phyloP scores from a whole-genome alignment of 2,329 filamentous ascomycete genomes.

The Aspergillus quadricinctus region DNA sequence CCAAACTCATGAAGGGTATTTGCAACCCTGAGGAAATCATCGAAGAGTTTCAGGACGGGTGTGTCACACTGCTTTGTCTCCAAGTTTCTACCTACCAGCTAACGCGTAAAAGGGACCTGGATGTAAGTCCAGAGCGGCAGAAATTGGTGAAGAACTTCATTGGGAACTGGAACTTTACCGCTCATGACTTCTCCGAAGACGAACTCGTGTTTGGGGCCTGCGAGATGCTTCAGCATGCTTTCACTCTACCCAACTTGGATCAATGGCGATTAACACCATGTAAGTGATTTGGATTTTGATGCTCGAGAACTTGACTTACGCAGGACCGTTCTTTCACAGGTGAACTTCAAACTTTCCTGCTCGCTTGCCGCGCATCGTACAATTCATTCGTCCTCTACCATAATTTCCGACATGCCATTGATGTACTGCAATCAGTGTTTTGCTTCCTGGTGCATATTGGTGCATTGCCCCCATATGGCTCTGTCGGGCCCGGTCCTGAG shows the following conservation, averaged over 20 bases:
- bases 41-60: slow-evolving; percentile 61
- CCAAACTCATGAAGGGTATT: slow-evolving; percentile 81
- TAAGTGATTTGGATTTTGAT: slow-evolving; percentile 56
- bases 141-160: slow-evolving; percentile 64
- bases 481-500: slow-evolving; percentile 26
- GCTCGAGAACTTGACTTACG: background rate
- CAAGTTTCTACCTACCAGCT: slow-evolving; percentile 7
- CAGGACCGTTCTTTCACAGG: slow-evolving; percentile 46
- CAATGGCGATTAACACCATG: slow-evolving; percentile 74
- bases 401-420: slow-evolving; percentile 95
- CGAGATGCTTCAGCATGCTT: slow-evolving; percentile 83
- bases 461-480: slow-evolving; percentile 64
- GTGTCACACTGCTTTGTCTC: slow-evolving; percentile 26
- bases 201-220: slow-evolving; percentile 82
- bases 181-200: slow-evolving; percentile 84
- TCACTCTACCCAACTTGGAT: slow-evolving; percentile 75
- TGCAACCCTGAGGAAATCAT: slow-evolving; percentile 64
- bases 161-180: slow-evolving; percentile 81
- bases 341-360: slow-evolving; percentile 76
- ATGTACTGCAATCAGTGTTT: slow-evolving; percentile 91
- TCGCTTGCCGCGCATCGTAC: slow-evolving; percentile 89
- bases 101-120: slow-evolving; percentile 51
- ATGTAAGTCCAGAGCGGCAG: slow-evolving; percentile 62
- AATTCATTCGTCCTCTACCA: slow-evolving; percentile 96
- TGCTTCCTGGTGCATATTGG: slow-evolving; percentile 81